These are phyloP conservation scores for Oryza nivara DNA, from an alignment of 176 grass and related monocot genomes.

Conservation along the genomic window DNA sequence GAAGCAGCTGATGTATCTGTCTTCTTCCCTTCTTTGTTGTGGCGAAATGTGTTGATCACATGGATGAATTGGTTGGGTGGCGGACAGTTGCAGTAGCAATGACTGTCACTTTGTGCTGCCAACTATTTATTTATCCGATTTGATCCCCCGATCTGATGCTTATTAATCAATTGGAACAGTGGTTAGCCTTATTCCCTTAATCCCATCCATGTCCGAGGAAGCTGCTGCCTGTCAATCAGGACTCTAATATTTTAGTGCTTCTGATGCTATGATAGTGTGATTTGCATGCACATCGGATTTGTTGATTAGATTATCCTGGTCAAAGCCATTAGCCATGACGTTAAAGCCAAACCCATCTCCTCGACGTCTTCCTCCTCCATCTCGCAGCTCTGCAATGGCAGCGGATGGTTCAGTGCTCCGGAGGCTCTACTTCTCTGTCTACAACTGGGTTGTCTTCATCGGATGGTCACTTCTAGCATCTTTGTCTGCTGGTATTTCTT, in stretches of 20 bases:
- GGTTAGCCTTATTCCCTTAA: not conserved
- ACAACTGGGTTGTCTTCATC: constrained; percentile 34
- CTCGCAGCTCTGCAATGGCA: constrained; percentile 24
- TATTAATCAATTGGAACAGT: not conserved
- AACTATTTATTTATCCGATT: not conserved
- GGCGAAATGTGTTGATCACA: not conserved
- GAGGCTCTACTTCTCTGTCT: constrained; percentile 30
- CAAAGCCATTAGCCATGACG: not conserved
- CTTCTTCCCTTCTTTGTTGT: not conserved
- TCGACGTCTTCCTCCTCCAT: not conserved
- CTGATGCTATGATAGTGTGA: not conserved
- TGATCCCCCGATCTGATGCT: not conserved
- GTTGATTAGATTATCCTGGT: not conserved
- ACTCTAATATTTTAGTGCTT: not conserved
- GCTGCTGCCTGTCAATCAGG: not conserved
- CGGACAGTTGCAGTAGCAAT: not conserved
- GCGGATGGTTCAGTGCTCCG: not conserved
- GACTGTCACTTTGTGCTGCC: not conserved
- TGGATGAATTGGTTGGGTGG: not conserved
- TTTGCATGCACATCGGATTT: not conserved
- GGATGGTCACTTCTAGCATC: constrained; percentile 24
- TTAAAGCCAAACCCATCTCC: constrained; percentile 8
- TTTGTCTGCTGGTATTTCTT: not conserved
- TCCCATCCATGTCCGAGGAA: not conserved
- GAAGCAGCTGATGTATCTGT: not conserved